A percentile compares a stretch with the other conserved stretches of the same genome.
phyloP scores from a whole-genome alignment of 2,329 filamentous ascomycete genomes.

The Bisporella sp. region DNA sequence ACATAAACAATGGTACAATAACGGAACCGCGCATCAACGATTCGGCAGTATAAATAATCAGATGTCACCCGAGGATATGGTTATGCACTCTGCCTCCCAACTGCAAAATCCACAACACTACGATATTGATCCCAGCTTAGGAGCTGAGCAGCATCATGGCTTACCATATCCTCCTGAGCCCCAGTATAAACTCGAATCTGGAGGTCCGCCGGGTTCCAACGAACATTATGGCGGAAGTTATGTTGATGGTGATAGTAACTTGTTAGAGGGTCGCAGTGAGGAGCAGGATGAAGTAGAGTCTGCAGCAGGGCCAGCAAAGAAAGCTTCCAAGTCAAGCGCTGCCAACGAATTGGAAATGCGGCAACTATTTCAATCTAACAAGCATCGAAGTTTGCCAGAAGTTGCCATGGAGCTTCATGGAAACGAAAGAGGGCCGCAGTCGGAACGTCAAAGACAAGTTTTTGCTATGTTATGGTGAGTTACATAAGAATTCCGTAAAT shows the following conservation, averaged over 20 bases:
- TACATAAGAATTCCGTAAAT: conserved; percentile 1
- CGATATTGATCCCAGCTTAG: conserved; percentile 43
- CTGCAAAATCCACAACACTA: conserved; percentile 44
- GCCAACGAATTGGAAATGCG: conserved; percentile 79
- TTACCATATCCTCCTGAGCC: conserved; percentile 38
- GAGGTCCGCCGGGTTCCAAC: conserved; percentile 44
- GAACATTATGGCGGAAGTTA: conserved; percentile 50
- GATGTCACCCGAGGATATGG: conserved; percentile 52
- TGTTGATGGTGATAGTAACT: conserved; percentile 50
- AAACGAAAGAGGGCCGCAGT: conserved; percentile 73
- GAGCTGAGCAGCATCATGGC: conserved; percentile 36
- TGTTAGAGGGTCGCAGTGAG: conserved; percentile 48
- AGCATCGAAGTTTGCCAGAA: conserved; percentile 59
- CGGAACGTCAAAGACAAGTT: conserved; percentile 75
- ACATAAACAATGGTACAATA: conserved; percentile 27
- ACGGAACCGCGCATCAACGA: conserved; percentile 21
- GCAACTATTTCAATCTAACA: conserved; percentile 64
- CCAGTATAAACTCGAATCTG: conserved; percentile 27
- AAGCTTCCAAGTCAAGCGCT: conserved; percentile 59
- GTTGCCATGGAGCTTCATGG: conserved; percentile 70
- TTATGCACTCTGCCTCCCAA: conserved; percentile 50
- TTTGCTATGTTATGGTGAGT: conserved; percentile 84
- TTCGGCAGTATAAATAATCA: conserved; percentile 23
- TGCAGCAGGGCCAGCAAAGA: conserved; percentile 43
- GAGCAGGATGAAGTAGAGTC: conserved; percentile 52